These are phyloP conservation scores for Verticillium nubilum DNA, from an alignment of 2,329 filamentous ascomycete genomes.

Conservation along the genomic window DNA sequence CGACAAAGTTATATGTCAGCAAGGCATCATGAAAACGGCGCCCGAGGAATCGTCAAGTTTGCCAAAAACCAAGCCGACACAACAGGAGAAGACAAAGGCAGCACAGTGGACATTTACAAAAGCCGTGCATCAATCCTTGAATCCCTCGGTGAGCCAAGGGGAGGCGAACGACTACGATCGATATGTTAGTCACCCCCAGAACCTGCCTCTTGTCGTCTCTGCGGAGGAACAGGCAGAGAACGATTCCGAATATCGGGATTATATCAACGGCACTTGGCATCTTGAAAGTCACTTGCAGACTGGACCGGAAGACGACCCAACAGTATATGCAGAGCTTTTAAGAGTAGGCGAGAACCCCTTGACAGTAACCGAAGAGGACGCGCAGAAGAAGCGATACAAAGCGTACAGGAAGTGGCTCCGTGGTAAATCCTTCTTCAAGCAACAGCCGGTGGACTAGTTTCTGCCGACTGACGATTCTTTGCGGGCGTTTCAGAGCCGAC, in stretches of 20 bases:
- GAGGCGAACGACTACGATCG: conserved; percentile 83
- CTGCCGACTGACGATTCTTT: not conserved
- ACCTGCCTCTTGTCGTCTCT: conserved; percentile 75
- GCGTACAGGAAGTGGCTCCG: conserved; percentile 92
- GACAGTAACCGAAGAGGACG: conserved; percentile 82
- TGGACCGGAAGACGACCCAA: conserved; percentile 58
- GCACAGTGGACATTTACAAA: conserved; percentile 87
- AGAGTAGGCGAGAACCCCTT: conserved; percentile 75
- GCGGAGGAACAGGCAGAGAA: conserved; percentile 57
- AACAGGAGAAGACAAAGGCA: conserved; percentile 71
- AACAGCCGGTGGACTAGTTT: conserved; percentile 59
- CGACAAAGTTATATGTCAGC: conserved; percentile 18
- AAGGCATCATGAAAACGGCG: conserved; percentile 54
- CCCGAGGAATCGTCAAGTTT: conserved; percentile 15
- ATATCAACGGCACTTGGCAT: conserved; percentile 61
- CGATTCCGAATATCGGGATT: conserved; percentile 71
- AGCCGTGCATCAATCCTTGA: conserved; percentile 77
- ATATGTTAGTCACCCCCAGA: conserved; percentile 86
- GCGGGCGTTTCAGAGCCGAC: not conserved
- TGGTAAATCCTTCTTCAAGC: conserved; percentile 95
- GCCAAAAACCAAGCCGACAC: conserved; percentile 47
- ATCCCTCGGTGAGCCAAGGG: conserved; percentile 70
- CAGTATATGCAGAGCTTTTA: conserved; percentile 72
- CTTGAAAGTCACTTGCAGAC: conserved; percentile 26
- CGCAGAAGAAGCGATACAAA: conserved; percentile 91